These are phyloP conservation scores for Ascochyta lentis DNA, from an alignment of 2,329 filamentous ascomycete species.

Conservation along the genomic window DNA sequence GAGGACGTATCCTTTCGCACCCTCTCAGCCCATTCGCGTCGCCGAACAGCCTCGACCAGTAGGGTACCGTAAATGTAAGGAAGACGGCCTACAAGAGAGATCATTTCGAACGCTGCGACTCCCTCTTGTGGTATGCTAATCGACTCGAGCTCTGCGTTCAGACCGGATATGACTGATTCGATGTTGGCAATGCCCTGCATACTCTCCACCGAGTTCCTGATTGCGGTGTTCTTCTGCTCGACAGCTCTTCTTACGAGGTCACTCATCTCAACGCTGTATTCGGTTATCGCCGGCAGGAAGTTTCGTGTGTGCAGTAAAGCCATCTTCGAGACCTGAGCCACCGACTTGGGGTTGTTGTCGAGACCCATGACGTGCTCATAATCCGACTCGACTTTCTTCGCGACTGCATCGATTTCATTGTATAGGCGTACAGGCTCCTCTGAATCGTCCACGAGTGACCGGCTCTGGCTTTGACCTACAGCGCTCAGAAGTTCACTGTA, in stretches of 20 bases:
- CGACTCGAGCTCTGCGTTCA: constrained; percentile 74
- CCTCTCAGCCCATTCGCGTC: constrained; percentile 89
- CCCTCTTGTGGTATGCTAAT: constrained; percentile 78
- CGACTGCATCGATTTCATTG: constrained; percentile 84
- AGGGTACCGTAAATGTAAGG: constrained; percentile 91
- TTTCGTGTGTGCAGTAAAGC: constrained; percentile 69
- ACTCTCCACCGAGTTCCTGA: constrained; percentile 69
- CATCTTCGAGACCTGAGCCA: constrained; percentile 68
- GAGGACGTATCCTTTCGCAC: constrained; percentile 86
- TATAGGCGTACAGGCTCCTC: constrained; percentile 73
- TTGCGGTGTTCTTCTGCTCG: constrained; percentile 71
- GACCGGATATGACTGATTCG: constrained; percentile 74
- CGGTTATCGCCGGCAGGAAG: constrained; percentile 65
- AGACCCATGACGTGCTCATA: constrained; percentile 78
- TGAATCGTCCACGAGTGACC: constrained; percentile 63
- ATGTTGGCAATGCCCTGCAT: constrained; percentile 85
- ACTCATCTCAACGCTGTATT: constrained; percentile 64
- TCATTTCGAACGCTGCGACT: constrained; percentile 78
- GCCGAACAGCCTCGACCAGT: constrained; percentile 81
- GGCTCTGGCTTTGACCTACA: constrained; percentile 55
- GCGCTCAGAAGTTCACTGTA: constrained; percentile 54
- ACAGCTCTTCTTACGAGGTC: constrained; percentile 59
- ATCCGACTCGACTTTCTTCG: constrained; percentile 86
- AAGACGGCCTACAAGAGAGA: constrained; percentile 80
- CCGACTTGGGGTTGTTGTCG: constrained; percentile 68